These are phyloP conservation scores for Lumnitzera littorea DNA, from an alignment of 345 rosid genomes.

Conservation along the genomic window DNA sequence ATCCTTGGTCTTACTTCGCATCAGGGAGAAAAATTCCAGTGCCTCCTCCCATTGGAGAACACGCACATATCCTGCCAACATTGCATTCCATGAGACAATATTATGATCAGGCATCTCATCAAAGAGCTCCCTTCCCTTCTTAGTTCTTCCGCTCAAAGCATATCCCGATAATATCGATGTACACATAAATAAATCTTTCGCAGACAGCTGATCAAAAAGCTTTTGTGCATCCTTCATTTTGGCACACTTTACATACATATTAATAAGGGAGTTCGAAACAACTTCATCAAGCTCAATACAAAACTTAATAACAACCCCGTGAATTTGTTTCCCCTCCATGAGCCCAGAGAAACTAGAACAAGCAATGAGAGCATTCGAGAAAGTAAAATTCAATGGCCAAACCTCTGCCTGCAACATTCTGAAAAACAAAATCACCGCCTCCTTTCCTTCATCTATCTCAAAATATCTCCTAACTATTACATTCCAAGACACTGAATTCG, in stretches of 20 bases:
- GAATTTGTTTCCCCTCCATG: constrained; percentile 64
- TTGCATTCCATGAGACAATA: constrained; percentile 74
- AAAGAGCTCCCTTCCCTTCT: constrained; percentile 66
- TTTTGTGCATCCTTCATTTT: constrained; percentile 49
- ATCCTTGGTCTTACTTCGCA: constrained; percentile 37
- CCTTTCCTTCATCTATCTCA: constrained; percentile 51
- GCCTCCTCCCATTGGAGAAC: constrained; percentile 60
- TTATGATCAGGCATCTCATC: constrained; percentile 70
- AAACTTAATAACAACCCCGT: constrained; percentile 43
- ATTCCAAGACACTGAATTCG: constrained; percentile 80
- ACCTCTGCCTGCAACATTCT: constrained; percentile 37
- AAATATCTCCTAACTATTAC: constrained; percentile 77
- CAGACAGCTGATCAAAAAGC: constrained; percentile 44
- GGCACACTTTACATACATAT: constrained; percentile 65
- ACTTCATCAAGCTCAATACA: constrained; percentile 37
- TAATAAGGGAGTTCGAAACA: constrained; percentile 54
- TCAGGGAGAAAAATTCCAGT: constrained; percentile 34
- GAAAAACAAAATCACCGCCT: constrained; percentile 55
- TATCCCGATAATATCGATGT: constrained; percentile 67
- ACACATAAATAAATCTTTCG: constrained; percentile 57
- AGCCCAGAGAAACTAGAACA: constrained; percentile 49
- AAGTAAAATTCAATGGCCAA: constrained; percentile 56
- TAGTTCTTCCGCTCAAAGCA: constrained; percentile 48
- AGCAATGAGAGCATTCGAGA: constrained; percentile 66
- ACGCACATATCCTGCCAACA: constrained; percentile 67